Evolutionary conservation across 148 eudicot genomes (phyloP).

Genomic region (Silene conica): DNA sequence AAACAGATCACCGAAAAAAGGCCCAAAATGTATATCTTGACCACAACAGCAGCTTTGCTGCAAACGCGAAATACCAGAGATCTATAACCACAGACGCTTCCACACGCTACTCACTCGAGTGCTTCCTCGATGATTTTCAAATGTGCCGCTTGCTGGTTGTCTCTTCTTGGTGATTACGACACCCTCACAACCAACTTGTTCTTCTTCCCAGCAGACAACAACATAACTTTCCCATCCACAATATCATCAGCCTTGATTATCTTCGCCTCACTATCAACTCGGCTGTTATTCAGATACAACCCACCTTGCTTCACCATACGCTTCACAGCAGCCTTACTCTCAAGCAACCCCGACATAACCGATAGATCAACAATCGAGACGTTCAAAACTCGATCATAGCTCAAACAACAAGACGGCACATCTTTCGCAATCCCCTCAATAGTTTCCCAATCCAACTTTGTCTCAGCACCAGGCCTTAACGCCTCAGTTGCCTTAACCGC

Average conservation of each 20-base stretch:
- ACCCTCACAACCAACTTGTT: conserved; percentile 87
- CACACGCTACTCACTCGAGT: too few species aligned
- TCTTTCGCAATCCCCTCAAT: conserved; percentile 73
- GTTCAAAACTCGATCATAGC: conserved; percentile 40
- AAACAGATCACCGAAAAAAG: neutral
- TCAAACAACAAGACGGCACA: conserved; percentile 61
- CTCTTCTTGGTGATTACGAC: conserved; percentile 30
- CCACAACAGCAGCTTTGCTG: neutral
- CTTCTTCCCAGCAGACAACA: conserved; percentile 91
- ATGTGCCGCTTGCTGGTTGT: neutral
- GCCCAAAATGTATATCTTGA: neutral
- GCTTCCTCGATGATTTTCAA: too few species aligned
- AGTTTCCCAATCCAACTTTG: conserved; percentile 59
- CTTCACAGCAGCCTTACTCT: conserved; percentile 76
- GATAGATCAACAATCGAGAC: conserved; percentile 54
- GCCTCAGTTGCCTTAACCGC: conserved; percentile 84
- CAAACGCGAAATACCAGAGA: neutral
- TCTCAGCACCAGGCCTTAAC: conserved; percentile 69
- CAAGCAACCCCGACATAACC: conserved; percentile 69
- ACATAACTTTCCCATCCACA: conserved; percentile 69
- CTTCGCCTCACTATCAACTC: conserved; percentile 65
- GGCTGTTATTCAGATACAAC: conserved; percentile 63
- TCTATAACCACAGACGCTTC: too few species aligned
- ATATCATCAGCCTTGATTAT: conserved; percentile 64
- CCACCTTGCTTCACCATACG: conserved; percentile 91